Percentiles rank a stretch among this genome's conserved stretches.
Evolutionary conservation across 2,329 filamentous ascomycete species (phyloP).

Genomic region (Dactylonectria macrodidyma): DNA sequence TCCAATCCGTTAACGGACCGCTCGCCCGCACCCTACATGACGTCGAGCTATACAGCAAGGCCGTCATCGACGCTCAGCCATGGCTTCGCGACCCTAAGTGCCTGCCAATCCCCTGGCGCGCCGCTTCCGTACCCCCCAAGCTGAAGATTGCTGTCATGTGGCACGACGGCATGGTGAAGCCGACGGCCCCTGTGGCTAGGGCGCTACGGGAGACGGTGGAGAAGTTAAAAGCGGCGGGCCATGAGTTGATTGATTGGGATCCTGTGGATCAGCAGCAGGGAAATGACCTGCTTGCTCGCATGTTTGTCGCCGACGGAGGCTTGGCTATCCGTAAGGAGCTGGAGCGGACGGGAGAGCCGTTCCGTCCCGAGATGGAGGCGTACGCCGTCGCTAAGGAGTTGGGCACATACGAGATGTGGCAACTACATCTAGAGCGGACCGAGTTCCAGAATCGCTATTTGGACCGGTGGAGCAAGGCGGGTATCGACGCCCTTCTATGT

Average conservation of each 20-base stretch:
- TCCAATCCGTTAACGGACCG: slow-evolving; percentile 75
- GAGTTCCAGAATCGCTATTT: slow-evolving; percentile 63
- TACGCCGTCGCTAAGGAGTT: slow-evolving; percentile 56
- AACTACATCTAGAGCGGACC: slow-evolving; percentile 61
- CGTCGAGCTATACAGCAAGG: slow-evolving; percentile 67
- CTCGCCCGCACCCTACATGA: slow-evolving; percentile 70
- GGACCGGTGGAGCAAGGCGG: slow-evolving; percentile 61
- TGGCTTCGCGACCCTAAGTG: slow-evolving; percentile 72
- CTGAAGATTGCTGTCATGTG: slow-evolving; percentile 74
- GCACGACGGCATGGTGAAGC: slow-evolving; percentile 75
- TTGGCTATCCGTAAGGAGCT: slow-evolving; percentile 57
- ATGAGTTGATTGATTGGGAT: slow-evolving; percentile 69
- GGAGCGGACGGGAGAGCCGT: slow-evolving; percentile 60
- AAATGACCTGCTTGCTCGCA: slow-evolving; percentile 55
- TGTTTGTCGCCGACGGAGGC: slow-evolving; percentile 66
- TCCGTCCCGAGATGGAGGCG: slow-evolving; percentile 55
- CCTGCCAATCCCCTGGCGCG: slow-evolving; percentile 71
- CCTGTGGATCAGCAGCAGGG: slow-evolving; percentile 59
- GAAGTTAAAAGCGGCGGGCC: slow-evolving; percentile 60
- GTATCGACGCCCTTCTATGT: slow-evolving; percentile 74
- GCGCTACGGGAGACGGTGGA: slow-evolving; percentile 64
- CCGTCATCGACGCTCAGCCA: slow-evolving; percentile 65
- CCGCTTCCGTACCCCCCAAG: slow-evolving; percentile 51
- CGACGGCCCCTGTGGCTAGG: slow-evolving; percentile 75
- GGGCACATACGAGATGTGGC: slow-evolving; percentile 63